Base-by-base conservation (phyloP, 1,139 yeast species). In the Suhomyces panamericanus region DNA sequence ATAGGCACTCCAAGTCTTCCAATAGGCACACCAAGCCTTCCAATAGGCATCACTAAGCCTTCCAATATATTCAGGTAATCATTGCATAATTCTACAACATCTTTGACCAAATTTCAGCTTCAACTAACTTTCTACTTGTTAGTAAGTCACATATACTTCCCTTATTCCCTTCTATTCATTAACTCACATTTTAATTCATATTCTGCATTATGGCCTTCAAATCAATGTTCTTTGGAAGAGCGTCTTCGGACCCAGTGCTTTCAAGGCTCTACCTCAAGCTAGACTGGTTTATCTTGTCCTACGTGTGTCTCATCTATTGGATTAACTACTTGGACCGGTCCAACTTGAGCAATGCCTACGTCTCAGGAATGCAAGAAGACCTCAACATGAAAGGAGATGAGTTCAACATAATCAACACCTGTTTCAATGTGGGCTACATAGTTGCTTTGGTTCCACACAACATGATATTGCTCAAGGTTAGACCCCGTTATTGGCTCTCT, bases 391-490 rank as follows among this genome's bases (percentile, higher is more conserved):
- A 61, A n/a, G 81, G 82, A 14, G 69, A 80, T 50, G 66, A 70
- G 39, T 65, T 65, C 47, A 80, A 79, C 51, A 51, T 73, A 27
- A 71, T 80, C 42, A 76, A 77, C 49, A 79, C 86, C 0, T 72
- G 78, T 40, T 82, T 81, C 59, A 78, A 79, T 10, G 76, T 81
- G 6, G 87, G 87, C 1, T 81, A 80, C 58, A 73, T 78, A 22
- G 66, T 81, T 13, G 81, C 82, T 4, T 73, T 80, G 69, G 60
- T 83, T 32, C 87, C 87, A 1, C 75, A 79, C 50, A 79, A 80
- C 55, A 54, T 77, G 55, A 70, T 77, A 39, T 60, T 81, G 17
- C 60, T 80, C 46, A 73, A 70, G 45, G 67, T 80, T 1, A 69
- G 78, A 49, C 84, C 85, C 1, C 65, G 80, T 39, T 71, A 74